Base-by-base conservation (phyloP, 139 green algal species). In the Ulvella scutata region DNA sequence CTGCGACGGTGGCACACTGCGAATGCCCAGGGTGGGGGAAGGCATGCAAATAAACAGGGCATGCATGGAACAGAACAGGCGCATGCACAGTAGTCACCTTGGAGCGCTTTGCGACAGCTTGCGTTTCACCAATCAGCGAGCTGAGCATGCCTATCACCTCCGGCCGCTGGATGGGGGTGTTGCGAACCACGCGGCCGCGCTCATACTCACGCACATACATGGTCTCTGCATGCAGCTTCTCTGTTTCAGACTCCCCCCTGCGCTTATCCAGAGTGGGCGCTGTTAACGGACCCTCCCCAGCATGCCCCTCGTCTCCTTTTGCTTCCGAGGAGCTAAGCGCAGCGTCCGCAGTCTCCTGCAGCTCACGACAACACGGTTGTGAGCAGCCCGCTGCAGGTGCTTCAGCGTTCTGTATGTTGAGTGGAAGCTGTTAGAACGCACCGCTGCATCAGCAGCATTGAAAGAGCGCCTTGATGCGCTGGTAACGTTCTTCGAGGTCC, bases 191-290 rank as follows among this genome's bases (percentile, higher is more conserved):
- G 29, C 73, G 62, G 9, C 87, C 87, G 13, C 81, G 38, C 37
- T 85, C 73, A 77, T 94, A 93, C 78, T 88, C 81, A 21, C 85
- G 79, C 43, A 89, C 40, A 37, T 77, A 76, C 38, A 84, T 76
- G 3, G 33, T 74, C 13, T 80, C 79, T 6, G 62, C 62, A 51
- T 51, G 35, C 31, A 43, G 17, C 26, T 28, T 51, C 29, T 43
- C 35, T 33, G 62, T 43, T 43, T 23, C 17, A 61, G 23, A 40
- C 76, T 38, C 79, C 23, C 43, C 76, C 38, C 37, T 74, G 73
- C 77, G 43, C 26, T 51, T 40, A 31, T 72, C 37, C 1, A 83
- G n/a, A 7, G 79, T 72, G 17, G 76, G 72, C 2, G 79, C 79
- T 17, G 77, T 74, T 61, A 77, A 40, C 26, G 79, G 44, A 3